Conservation (phyloP, 768 basidiomycete species). For the Auriscalpium microsporum region DNA sequence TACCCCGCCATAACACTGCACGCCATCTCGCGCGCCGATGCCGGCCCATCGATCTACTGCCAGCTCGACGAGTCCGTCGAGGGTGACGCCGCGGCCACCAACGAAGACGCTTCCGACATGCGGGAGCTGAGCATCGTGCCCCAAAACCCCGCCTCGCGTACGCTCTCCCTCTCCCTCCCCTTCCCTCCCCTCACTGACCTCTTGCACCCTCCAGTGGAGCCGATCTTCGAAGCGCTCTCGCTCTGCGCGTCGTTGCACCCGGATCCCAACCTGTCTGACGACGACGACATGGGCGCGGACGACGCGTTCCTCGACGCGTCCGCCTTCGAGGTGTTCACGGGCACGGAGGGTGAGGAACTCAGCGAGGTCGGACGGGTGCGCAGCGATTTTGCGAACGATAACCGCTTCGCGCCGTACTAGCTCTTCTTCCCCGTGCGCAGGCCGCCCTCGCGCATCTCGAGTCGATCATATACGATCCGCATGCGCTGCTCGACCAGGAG, state of each 20-base stretch:
- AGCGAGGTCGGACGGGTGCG: conserved; percentile 90
- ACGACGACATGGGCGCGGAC: conserved; percentile 27
- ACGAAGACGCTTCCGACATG: conserved; percentile 47
- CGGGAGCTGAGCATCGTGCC: conserved; percentile 79
- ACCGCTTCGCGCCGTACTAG: conserved; percentile 84
- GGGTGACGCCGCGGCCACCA: conserved; percentile 23
- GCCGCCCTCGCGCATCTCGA: conserved; percentile 78
- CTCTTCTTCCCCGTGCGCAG: conserved; percentile 36
- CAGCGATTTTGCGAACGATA: conserved; percentile 74
- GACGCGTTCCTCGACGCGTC: conserved; percentile 47
- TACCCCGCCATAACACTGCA: conserved; percentile 92
- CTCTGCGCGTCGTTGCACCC: conserved; percentile 81
- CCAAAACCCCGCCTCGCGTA: conserved; percentile 46
- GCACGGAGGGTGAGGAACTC: conserved; percentile 61
- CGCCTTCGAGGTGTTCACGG: conserved; percentile 44
- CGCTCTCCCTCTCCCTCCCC: conserved; percentile 22
- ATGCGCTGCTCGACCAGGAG: conserved; percentile 13
- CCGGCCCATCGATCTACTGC: conserved; percentile 76
- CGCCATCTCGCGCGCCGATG: conserved; percentile 70
- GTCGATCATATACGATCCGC: conserved; percentile 64
- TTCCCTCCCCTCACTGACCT: neutral
- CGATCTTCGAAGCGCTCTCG: conserved; percentile 83
- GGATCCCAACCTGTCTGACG: conserved; percentile 44
- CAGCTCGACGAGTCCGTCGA: conserved; percentile 73
- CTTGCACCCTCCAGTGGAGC: conserved; percentile 47